Base-by-base conservation (phyloP, 176 grass and related monocot genomes). In the Aegilops bicornis region DNA sequence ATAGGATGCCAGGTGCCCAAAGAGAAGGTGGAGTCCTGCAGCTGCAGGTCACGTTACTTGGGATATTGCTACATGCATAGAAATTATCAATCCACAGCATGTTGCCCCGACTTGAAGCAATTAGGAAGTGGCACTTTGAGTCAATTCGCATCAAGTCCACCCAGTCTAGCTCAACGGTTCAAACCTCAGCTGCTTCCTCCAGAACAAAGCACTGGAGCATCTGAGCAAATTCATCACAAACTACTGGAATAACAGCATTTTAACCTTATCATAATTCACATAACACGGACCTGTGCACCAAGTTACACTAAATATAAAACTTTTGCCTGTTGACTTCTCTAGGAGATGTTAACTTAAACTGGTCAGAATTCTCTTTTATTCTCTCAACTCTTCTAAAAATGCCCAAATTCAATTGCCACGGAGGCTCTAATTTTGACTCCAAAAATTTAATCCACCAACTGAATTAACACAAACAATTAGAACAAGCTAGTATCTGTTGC, bases 61-160 rank as follows among this genome's bases (percentile, higher is more conserved):
- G 23, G 12, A 71, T 19, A 40, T 37, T 31, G n/a, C 8, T 63
- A 81, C 23, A 82, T 77, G 31, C 69, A 69, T 87, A 76, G 52
- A 73, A 47, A 67, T 23, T 33, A 39, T 67, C 11, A 81, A 76
- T 77, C 19, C n/a, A 29, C 85, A 35, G n/a, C 22, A 59, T 67
- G 42, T 36, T 64, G 31, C 24, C 77, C 52, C 4, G n/a, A 71
- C 56, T 17, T 27, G 39, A 82, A 91, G 86, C 82, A 43, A 88
- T 32, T 31, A 10, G 12, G 23, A 85, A 33, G 30, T 91, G 69
- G 50, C 63, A 9, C 69, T 86, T 69, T 77, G 63, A 54, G 13
- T 69, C 23, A 54, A 85, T 20, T 77, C 29, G 2, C 30, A 64
- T 71, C 40, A 76, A 81, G 30, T 77, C 66, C 23, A 81, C 64